phyloP scores from a whole-genome alignment of 1,284 basidiomycete species.

The Cryptococcus sp. region DNA sequence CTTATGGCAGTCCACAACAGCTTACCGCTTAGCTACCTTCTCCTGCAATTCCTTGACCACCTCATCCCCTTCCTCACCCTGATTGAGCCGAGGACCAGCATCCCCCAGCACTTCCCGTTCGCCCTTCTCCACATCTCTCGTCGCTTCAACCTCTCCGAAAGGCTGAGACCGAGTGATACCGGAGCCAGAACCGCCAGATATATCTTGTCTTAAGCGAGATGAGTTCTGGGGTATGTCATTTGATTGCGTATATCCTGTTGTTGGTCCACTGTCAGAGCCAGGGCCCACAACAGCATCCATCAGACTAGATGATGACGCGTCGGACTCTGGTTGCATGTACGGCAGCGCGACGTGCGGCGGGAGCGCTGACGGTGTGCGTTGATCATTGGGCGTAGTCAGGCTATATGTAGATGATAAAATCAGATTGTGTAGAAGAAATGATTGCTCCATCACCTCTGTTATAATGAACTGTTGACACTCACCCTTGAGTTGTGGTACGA shows the following conservation, averaged over 20 bases:
- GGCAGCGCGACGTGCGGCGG: constrained; percentile 8
- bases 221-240: no score
- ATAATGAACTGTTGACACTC: no score
- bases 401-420: no score
- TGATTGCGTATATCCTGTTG: neutral
- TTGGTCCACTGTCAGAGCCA: neutral
- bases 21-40: constrained; percentile 47
- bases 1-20: neutral
- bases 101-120: constrained; percentile 37
- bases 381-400: neutral
- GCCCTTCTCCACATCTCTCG: constrained; percentile 7
- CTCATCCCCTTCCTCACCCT: constrained; percentile 17
- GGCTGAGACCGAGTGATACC: neutral
- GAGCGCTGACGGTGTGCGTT: neutral
- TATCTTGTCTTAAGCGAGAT: neutral
- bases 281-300: constrained; percentile 46
- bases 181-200: neutral
- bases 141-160: constrained; percentile 2
- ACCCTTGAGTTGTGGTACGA: no score
- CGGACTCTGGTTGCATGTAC: constrained; percentile 13
- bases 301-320: constrained; percentile 33
- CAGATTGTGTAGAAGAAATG: no score
- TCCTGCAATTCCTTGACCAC: constrained; percentile 44
- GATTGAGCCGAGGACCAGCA: constrained; percentile 26
- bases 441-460: no score